These are phyloP conservation scores for Ophiocordyceps australis DNA, from an alignment of 2,329 filamentous ascomycete genomes.

Conservation along the genomic window DNA sequence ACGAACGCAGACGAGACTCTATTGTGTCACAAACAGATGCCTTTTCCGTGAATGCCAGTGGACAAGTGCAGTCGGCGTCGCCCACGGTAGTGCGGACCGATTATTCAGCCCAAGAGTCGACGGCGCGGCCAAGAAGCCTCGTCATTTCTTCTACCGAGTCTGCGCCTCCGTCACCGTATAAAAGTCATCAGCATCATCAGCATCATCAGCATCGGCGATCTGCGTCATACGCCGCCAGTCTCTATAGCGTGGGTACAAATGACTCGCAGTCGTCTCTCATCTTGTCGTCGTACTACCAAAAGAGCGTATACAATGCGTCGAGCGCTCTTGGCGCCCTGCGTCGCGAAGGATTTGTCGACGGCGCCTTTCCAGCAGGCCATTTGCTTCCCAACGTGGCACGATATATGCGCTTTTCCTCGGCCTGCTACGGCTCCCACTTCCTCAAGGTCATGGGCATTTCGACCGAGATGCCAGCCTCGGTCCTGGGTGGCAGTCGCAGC, in stretches of 20 bases:
- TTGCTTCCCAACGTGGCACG: conserved; percentile 43
- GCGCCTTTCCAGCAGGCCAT: conserved; percentile 40
- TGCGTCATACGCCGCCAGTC: conserved; percentile 25
- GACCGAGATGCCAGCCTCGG: conserved; percentile 24
- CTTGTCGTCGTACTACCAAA: conserved; percentile 27
- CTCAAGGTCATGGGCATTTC: conserved; percentile 44
- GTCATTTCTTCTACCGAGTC: conserved; percentile 3
- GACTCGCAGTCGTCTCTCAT: conserved; percentile 35
- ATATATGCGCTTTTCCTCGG: conserved; percentile 49
- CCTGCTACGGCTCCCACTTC: conserved; percentile 46
- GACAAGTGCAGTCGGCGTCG: conserved; percentile 24
- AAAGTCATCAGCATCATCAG: conserved; percentile 8
- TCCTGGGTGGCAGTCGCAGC: conserved; percentile 25
- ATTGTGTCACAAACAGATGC: conserved; percentile 37
- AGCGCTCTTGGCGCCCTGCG: conserved; percentile 29
- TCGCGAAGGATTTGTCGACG: conserved; percentile 33
- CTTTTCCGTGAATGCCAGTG: conserved; percentile 29
- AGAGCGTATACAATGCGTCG: conserved; percentile 26
- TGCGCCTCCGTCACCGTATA: conserved; percentile 7
- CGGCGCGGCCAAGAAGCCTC: conserved; percentile 5
- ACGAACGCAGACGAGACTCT: conserved; percentile 32
- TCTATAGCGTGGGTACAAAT: conserved; percentile 41
- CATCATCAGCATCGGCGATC: too few species aligned
- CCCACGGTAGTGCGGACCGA: conserved; percentile 15
- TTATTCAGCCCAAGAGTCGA: conserved; percentile 6